These are phyloP conservation scores for Lycium ferocissimum DNA, from an alignment of 257 asterid genomes.

Conservation along the genomic window DNA sequence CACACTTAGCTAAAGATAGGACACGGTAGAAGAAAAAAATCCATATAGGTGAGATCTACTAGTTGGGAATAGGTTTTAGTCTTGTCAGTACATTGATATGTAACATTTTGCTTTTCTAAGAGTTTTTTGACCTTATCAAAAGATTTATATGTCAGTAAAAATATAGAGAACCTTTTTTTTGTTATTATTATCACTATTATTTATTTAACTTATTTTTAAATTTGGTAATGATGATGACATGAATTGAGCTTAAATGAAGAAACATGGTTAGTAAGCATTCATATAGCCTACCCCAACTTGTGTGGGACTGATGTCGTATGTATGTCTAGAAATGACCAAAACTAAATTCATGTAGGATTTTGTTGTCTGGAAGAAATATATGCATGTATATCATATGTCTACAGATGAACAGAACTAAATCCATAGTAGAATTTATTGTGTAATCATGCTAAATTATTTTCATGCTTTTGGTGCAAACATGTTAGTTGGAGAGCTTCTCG, in stretches of 20 bases:
- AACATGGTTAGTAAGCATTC: background rate
- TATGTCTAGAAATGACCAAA: background rate
- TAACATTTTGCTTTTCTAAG: no score
- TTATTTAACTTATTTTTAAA: background rate
- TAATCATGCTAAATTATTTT: background rate
- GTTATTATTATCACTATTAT: no score
- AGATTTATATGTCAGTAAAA: no score
- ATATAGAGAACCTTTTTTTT: no score
- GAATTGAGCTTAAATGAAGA: conserved; percentile 1
- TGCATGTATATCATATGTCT: no score
- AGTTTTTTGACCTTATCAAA: no score
- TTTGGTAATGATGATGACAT: background rate
- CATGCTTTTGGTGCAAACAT: background rate
- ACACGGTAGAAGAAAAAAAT: background rate
- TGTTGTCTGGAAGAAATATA: background rate
- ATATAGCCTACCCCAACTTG: background rate
- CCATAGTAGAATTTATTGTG: background rate
- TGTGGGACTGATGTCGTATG: background rate
- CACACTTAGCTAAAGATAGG: background rate
- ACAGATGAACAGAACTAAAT: conserved; percentile 3
- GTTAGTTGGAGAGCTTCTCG: background rate
- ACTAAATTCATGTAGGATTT: conserved; percentile 14
- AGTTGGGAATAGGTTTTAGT: background rate
- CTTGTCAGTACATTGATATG: no score
- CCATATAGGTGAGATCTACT: background rate